Evolutionary conservation across 768 basidiomycete species (phyloP).

Genomic region (Infundibulicybe gibba): DNA sequence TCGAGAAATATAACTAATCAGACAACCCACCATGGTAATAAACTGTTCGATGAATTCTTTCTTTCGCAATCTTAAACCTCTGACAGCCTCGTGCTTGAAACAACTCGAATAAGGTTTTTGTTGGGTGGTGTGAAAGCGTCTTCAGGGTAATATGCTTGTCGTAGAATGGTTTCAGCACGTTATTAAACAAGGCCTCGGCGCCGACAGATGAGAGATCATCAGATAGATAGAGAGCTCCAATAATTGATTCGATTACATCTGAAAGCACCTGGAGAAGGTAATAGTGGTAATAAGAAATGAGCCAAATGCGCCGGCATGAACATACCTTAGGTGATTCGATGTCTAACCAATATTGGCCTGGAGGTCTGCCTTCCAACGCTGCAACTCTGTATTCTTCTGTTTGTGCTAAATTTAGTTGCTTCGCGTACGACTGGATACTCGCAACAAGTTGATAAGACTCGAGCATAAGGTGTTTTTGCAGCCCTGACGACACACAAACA

Average conservation of each 20-base stretch:
- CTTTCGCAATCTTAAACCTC: constrained; percentile 56
- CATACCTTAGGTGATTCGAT: constrained; percentile 74
- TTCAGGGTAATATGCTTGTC: constrained; percentile 70
- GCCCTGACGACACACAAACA: constrained; percentile 64
- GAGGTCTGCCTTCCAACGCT: constrained; percentile 41
- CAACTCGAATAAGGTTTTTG: constrained; percentile 68
- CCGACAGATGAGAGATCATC: constrained; percentile 65
- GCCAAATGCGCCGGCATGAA: background rate
- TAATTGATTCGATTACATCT: constrained; percentile 75
- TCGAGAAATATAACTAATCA: constrained; percentile 2
- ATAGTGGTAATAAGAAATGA: background rate
- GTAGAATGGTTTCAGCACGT: constrained; percentile 72
- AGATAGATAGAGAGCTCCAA: constrained; percentile 78
- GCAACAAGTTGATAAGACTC: constrained; percentile 49
- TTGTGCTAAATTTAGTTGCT: constrained; percentile 41
- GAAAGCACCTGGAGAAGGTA: constrained; percentile 54
- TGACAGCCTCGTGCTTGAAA: constrained; percentile 73
- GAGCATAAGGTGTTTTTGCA: constrained; percentile 59
- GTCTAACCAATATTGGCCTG: constrained; percentile 78
- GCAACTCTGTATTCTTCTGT: constrained; percentile 45
- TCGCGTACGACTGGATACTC: constrained; percentile 51
- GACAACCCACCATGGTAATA: constrained; percentile 49
- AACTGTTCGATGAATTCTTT: constrained; percentile 32
- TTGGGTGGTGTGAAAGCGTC: constrained; percentile 75
- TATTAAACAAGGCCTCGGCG: constrained; percentile 61